These are phyloP conservation scores for Phytophthora ramorum DNA, from an alignment of 352 stramenopile species.

Conservation along the genomic window DNA sequence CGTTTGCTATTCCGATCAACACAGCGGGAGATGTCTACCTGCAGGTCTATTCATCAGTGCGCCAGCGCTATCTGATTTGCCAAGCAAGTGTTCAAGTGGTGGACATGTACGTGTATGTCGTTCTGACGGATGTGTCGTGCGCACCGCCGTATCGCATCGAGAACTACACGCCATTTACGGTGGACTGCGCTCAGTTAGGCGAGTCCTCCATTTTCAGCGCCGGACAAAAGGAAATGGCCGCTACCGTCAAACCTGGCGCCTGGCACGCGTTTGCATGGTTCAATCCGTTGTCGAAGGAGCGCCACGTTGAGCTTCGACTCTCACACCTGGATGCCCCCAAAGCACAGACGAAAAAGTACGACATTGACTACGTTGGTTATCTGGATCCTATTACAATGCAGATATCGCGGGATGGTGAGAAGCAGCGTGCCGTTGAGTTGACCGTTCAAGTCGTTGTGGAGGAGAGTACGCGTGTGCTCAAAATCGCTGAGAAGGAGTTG, in stretches of 20 bases:
- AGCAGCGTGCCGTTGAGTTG: slow-evolving; percentile 60
- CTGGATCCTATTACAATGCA: slow-evolving; percentile 73
- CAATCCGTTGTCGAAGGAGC: slow-evolving; percentile 86
- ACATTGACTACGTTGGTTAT: slow-evolving; percentile 86
- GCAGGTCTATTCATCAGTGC: slow-evolving; percentile 78
- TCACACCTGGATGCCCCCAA: slow-evolving; percentile 63
- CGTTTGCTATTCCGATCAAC: slow-evolving; percentile 82
- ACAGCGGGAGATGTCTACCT: slow-evolving; percentile 80
- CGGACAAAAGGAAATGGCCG: slow-evolving; percentile 56
- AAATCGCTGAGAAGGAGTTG: slow-evolving; percentile 84
- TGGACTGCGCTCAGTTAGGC: slow-evolving; percentile 77
- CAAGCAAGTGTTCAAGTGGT: slow-evolving; percentile 87
- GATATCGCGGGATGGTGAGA: slow-evolving; percentile 53
- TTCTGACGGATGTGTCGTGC: slow-evolving; percentile 83
- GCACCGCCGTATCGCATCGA: slow-evolving; percentile 86
- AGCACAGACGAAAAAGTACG: slow-evolving; percentile 74
- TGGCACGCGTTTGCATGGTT: slow-evolving; percentile 89
- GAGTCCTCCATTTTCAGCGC: slow-evolving; percentile 73
- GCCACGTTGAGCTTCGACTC: slow-evolving; percentile 71
- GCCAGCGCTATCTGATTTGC: slow-evolving; percentile 82
- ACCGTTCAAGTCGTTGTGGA: slow-evolving; percentile 84
- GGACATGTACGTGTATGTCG: slow-evolving; percentile 91
- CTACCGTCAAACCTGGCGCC: slow-evolving; percentile 66
- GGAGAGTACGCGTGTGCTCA: slow-evolving; percentile 80
- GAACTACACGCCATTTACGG: slow-evolving; percentile 87